Base-by-base conservation (phyloP, 2,329 filamentous ascomycete genomes). In the Botrytis elliptica region DNA sequence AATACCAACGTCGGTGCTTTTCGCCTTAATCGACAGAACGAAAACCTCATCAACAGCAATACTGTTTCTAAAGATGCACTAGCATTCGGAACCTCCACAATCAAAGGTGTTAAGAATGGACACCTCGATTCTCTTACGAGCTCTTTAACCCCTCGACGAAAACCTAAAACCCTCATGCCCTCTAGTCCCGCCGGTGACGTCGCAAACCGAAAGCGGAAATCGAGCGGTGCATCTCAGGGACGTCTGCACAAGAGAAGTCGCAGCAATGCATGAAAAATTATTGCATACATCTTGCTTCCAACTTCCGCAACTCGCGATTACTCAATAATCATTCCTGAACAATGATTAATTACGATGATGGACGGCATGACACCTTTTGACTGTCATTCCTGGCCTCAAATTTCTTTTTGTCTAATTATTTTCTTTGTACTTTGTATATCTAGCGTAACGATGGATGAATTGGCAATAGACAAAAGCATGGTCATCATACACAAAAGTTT, bases 1-100 rank as follows among this genome's bases (percentile, higher is more conserved):
- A 88, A 71, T 52, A 88, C 90, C 73, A 89, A 91, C 22, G 92
- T 96, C 52, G 92, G 92, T 55, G 92, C 93, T 1, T 97, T 96
- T 85, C 92, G 81, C 82, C 89, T 85, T 76, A 91, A 88, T 81
- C 90, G 88, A 80, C 89, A 87, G 79, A 81, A 84, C 75, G 84
- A 88, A 79, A 82, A 86, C 78, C 80, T 85, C 74, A 79, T 85
- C 79, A 83, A 85, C 78, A 83, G 85, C 76, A 90, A 87, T 80
- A 87, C 89, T 78, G 88, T 87, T 36, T 90, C 88, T 55, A 84
- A 88, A 73, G 87, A 91, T 78, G 90, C 90, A 57, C 84, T 92
- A 40, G 86, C 88, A 68, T 89, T 91, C 81, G 87, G 89, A 71
- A 85, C 87, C 69, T 87, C 89, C 60, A 88, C 88, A 3, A 84